phyloP scores from a whole-genome alignment of 805 yeast genomes.

The Candida odintsovae region DNA sequence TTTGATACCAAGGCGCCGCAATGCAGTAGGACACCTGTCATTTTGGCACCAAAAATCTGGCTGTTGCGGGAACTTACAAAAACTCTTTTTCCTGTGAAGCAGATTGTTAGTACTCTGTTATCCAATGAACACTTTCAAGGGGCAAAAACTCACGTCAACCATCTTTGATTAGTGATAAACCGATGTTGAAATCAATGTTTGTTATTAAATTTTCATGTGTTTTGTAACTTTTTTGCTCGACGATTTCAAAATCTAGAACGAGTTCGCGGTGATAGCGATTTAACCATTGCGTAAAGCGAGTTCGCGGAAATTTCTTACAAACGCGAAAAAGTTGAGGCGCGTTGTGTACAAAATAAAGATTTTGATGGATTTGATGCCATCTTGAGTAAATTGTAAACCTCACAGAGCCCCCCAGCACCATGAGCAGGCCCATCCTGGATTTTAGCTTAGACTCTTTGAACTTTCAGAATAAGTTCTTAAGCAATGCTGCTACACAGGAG shows the following conservation, averaged over 20 bases:
- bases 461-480: conserved; percentile 16
- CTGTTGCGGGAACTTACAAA: conserved; percentile 2
- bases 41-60: neutral
- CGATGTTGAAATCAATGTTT: neutral
- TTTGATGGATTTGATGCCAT: neutral
- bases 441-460: conserved; percentile 16
- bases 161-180: neutral
- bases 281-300: neutral
- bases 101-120: neutral
- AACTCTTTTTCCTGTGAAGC: conserved; percentile 3
- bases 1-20: neutral
- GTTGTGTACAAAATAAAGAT: neutral
- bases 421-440: conserved; percentile 17
- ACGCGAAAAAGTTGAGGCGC: neutral
- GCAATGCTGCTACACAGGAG: neutral
- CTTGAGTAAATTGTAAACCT: too few relatives aligned
- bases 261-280: neutral
- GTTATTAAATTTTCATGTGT: neutral
- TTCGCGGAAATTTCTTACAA: neutral
- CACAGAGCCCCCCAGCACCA: neutral
- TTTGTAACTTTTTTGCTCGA: neutral
- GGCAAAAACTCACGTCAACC: neutral
- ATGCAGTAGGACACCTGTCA: neutral
- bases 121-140: neutral
- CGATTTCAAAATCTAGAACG: neutral